phyloP scores from a whole-genome alignment of 495 filamentous ascomycete genomes.

The Aspergillus ellipticus region DNA sequence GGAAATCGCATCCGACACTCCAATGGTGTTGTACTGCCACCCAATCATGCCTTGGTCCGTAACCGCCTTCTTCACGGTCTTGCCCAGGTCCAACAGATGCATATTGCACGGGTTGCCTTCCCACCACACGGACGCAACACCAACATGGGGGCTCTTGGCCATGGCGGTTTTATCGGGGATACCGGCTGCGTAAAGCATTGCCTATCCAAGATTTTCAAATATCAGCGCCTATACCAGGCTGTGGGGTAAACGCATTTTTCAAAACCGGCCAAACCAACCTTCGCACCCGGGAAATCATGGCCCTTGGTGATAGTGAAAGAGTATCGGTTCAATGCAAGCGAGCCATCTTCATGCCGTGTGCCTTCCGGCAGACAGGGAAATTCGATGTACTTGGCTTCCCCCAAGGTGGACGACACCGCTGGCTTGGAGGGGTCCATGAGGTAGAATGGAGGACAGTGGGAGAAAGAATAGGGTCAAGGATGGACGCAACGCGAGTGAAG shows the following conservation, averaged over 20 bases:
- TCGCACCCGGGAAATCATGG: slow-evolving; percentile 92
- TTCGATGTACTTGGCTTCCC: slow-evolving; percentile 56
- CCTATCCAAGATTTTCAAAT: slow-evolving; percentile 42
- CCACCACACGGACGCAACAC: slow-evolving; percentile 92
- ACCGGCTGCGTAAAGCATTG: slow-evolving; percentile 94
- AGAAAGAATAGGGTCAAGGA: not conserved
- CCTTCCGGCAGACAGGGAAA: slow-evolving; percentile 57
- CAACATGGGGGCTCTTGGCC: slow-evolving; percentile 88
- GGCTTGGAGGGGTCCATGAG: slow-evolving; percentile 28
- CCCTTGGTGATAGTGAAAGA: slow-evolving; percentile 69
- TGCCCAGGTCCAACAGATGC: slow-evolving; percentile 77
- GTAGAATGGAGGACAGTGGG: not conserved
- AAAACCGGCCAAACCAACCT: slow-evolving; percentile 48
- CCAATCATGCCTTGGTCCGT: slow-evolving; percentile 82
- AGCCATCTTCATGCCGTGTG: slow-evolving; percentile 56
- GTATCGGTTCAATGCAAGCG: slow-evolving; percentile 64
- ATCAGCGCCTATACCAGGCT: not conserved
- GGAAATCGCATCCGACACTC: slow-evolving; percentile 90
- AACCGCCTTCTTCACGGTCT: slow-evolving; percentile 81
- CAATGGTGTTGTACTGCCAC: slow-evolving; percentile 93
- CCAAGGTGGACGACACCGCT: slow-evolving; percentile 17
- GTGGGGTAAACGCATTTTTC: not conserved
- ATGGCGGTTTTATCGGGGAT: slow-evolving; percentile 80
- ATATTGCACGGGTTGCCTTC: slow-evolving; percentile 92
- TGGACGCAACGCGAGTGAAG: not conserved